A percentile compares a stretch with the other conserved stretches of the same genome.
phyloP scores from a whole-genome alignment of 306 rosid species.

The Rosa multiflora region DNA sequence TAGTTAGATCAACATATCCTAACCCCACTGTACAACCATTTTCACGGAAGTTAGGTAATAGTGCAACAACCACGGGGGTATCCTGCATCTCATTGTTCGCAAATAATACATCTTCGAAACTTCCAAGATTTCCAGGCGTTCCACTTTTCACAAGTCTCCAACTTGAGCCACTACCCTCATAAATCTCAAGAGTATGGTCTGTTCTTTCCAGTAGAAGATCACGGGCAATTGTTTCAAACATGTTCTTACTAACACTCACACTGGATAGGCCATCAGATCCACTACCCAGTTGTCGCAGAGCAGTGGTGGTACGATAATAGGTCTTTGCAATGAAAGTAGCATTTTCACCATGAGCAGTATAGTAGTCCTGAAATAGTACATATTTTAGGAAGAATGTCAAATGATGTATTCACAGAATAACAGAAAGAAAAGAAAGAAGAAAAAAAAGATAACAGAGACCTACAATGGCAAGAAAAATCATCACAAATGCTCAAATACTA shows the following conservation, averaged over 20 bases:
- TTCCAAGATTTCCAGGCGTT: slow-evolving; percentile 91
- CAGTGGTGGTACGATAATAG: slow-evolving; percentile 87
- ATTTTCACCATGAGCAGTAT: slow-evolving; percentile 89
- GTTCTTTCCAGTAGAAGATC: slow-evolving; percentile 90
- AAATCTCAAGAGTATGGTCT: slow-evolving; percentile 88
- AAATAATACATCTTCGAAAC: slow-evolving; percentile 86
- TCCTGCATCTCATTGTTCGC: slow-evolving; percentile 99
- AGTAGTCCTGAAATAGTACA: slow-evolving; percentile 69
- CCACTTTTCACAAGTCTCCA: slow-evolving; percentile 89
- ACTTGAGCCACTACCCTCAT: slow-evolving; percentile 87
- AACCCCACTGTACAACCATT: slow-evolving; percentile 83
- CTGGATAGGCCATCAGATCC: slow-evolving; percentile 77
- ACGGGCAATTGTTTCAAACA: slow-evolving; percentile 87
- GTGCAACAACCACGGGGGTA: slow-evolving; percentile 76
- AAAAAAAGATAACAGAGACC: not conserved
- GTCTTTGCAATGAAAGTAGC: slow-evolving; percentile 90
- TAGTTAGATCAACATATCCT: slow-evolving; percentile 79
- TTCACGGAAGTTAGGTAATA: slow-evolving; percentile 64
- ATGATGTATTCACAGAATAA: slow-evolving; percentile 20
- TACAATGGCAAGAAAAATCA: slow-evolving; percentile 22
- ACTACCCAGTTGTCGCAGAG: slow-evolving; percentile 71
- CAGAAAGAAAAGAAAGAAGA: not conserved
- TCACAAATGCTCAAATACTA: not conserved
- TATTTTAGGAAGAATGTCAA: not conserved
- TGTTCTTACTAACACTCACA: slow-evolving; percentile 71